Percentiles rank a stretch among this genome's conserved stretches.
Evolutionary conservation across 257 asterid species (phyloP).

Genomic region (Verbascum thapsus): DNA sequence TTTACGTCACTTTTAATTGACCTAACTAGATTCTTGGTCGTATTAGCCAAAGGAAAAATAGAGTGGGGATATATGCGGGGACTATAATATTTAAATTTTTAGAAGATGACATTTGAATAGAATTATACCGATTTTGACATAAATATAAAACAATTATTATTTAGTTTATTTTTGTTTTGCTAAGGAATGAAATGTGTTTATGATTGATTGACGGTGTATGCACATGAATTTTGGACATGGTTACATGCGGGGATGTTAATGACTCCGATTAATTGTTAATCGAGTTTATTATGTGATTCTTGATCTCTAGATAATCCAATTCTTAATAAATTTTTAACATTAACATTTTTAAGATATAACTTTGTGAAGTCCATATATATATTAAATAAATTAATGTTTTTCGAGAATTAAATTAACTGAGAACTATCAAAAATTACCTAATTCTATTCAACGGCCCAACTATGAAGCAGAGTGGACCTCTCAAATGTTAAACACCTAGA

Average conservation of each 20-base stretch:
- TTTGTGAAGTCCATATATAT: too few relatives aligned
- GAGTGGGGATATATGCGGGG: too few relatives aligned
- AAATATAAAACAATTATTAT: too few relatives aligned
- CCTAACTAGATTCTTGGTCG: not conserved
- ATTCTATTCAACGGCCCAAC: slow-evolving; percentile 26
- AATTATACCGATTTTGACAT: too few relatives aligned
- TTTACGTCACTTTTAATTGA: not conserved
- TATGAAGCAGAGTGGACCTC: slow-evolving; percentile 23
- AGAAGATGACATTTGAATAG: slow-evolving; percentile 5
- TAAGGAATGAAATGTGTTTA: slow-evolving; percentile 6
- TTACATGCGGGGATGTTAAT: slow-evolving; percentile 3
- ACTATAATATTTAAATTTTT: too few relatives aligned
- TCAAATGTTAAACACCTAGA: slow-evolving; percentile 26
- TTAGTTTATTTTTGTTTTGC: not conserved
- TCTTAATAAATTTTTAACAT: too few relatives aligned
- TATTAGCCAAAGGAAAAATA: not conserved
- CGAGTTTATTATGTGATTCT: too few relatives aligned
- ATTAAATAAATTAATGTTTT: too few relatives aligned
- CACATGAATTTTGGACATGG: slow-evolving; percentile 11
- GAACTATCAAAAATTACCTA: slow-evolving; percentile 19
- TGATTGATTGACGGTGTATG: slow-evolving; percentile 30
- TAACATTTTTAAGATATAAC: too few relatives aligned
- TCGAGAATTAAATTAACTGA: too few relatives aligned
- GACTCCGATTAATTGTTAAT: slow-evolving; percentile 25
- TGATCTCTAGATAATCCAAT: too few relatives aligned